Percentiles rank a stretch among this genome's conserved stretches.
Evolutionary conservation across 2,329 filamentous ascomycete species (phyloP).

Genomic region (Phoma sp.): DNA sequence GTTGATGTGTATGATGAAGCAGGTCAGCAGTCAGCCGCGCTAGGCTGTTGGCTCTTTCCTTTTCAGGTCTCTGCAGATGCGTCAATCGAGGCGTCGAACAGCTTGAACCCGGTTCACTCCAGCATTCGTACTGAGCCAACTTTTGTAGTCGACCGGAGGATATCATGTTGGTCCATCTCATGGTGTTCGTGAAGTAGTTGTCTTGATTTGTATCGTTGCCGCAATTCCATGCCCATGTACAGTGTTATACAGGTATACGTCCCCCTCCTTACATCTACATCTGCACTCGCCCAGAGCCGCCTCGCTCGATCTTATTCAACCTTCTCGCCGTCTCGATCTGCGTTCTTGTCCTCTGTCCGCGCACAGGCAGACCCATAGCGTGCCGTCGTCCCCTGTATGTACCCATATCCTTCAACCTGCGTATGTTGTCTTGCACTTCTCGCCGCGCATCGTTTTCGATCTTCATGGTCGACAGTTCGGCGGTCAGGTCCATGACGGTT

Average conservation of each 20-base stretch:
- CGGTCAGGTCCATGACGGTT: slow-evolving; percentile 81
- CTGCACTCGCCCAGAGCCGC: slow-evolving; percentile 43
- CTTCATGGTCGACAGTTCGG: slow-evolving; percentile 87
- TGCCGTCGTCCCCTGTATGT: slow-evolving; percentile 88
- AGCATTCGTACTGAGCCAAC: not conserved
- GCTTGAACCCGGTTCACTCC: too few species aligned
- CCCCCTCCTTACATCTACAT: slow-evolving; percentile 37
- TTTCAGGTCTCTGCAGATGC: not conserved
- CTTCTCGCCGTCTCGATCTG: slow-evolving; percentile 69
- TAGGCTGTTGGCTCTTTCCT: slow-evolving; percentile 5
- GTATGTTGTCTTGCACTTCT: slow-evolving; percentile 83
- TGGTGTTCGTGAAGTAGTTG: not conserved
- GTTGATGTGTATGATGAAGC: not conserved
- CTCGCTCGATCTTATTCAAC: slow-evolving; percentile 65
- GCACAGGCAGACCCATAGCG: slow-evolving; percentile 88
- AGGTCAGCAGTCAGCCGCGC: slow-evolving; percentile 11
- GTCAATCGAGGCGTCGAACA: too few species aligned
- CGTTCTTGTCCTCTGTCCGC: slow-evolving; percentile 86
- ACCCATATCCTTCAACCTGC: slow-evolving; percentile 86
- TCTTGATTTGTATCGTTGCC: slow-evolving; percentile 12
- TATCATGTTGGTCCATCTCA: not conserved
- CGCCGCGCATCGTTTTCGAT: slow-evolving; percentile 88
- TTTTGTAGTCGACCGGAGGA: not conserved
- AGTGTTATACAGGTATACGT: slow-evolving; percentile 36
- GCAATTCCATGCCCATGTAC: slow-evolving; percentile 25